Percentiles rank a stretch among this genome's conserved stretches.
These are phyloP conservation scores for Rhododendron molle DNA, from an alignment of 148 eudicot species.

Conservation along the genomic window DNA sequence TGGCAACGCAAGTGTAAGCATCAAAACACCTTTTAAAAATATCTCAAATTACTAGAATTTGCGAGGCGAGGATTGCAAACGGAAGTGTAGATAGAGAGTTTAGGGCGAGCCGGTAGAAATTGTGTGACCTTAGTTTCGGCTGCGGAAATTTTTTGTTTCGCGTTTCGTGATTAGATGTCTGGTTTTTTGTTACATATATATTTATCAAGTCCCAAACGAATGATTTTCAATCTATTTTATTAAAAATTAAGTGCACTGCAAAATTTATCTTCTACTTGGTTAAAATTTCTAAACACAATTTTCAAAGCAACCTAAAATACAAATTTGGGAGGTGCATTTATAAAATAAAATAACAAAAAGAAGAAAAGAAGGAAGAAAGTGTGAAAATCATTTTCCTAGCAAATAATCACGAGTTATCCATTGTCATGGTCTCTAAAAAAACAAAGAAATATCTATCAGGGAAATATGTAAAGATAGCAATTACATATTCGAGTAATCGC, in stretches of 20 bases:
- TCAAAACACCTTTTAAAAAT: neutral
- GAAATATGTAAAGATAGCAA: neutral
- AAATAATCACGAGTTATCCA: neutral
- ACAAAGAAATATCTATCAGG: neutral
- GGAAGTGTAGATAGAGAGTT: neutral
- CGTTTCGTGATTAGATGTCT: neutral
- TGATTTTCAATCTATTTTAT: too few relatives aligned
- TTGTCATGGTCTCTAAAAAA: neutral
- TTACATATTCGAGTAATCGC: too few relatives aligned
- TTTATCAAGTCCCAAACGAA: neutral
- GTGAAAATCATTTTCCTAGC: neutral
- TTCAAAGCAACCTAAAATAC: neutral
- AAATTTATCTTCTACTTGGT: too few relatives aligned
- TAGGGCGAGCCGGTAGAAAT: neutral
- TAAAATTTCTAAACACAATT: neutral
- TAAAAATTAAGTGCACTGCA: too few relatives aligned
- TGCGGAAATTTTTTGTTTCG: too few relatives aligned
- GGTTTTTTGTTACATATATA: neutral
- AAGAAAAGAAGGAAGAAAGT: neutral
- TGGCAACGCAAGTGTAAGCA: neutral
- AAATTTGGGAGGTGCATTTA: neutral
- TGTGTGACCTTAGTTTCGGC: neutral
- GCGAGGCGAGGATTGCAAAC: too few relatives aligned
- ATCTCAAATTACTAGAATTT: too few relatives aligned
- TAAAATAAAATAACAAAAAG: neutral